Evolutionary conservation across 768 basidiomycete species (phyloP).

Genomic region (Auriscalpium vulgare): DNA sequence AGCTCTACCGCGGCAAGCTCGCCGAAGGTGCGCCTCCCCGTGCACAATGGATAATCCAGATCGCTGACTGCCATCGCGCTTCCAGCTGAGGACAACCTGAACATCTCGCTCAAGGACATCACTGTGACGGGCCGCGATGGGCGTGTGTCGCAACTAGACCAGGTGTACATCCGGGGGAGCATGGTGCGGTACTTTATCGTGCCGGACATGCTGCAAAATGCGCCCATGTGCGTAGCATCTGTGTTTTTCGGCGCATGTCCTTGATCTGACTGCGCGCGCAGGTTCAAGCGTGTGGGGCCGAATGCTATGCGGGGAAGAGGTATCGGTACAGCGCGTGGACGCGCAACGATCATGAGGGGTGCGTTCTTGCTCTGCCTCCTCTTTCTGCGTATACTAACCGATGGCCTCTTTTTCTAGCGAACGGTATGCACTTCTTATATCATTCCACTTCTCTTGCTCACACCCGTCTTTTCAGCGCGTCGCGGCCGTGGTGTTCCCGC

Average conservation of each 20-base stretch:
- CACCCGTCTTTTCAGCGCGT: conserved; percentile 47
- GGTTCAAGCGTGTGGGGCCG: conserved; percentile 98
- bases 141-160: conserved; percentile 96
- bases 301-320: conserved; percentile 98
- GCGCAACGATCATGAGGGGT: conserved; percentile 98
- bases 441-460: not conserved
- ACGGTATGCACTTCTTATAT: conserved; percentile 42
- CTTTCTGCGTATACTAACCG: conserved; percentile 10
- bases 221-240: conserved; percentile 75
- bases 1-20: conserved; percentile 94
- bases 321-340: conserved; percentile 98
- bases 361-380: conserved; percentile 24
- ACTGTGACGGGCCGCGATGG: conserved; percentile 98
- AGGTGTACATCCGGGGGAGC: conserved; percentile 97
- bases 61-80: conserved; percentile 7
- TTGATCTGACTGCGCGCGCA: conserved; percentile 25
- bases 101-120: conserved; percentile 93
- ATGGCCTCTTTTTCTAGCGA: conserved; percentile 43
- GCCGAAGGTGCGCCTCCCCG: conserved; percentile 72
- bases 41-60: not conserved
- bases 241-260: not conserved
- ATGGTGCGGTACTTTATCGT: conserved; percentile 99
- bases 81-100: conserved; percentile 94
- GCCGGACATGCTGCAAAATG: conserved; percentile 98
- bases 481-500: conserved; percentile 80